Percentiles rank a stretch among this genome's conserved stretches.
These are phyloP conservation scores for Monosporozyma yasuniensis DNA, from an alignment of 805 yeast genomes.

Conservation along the genomic window DNA sequence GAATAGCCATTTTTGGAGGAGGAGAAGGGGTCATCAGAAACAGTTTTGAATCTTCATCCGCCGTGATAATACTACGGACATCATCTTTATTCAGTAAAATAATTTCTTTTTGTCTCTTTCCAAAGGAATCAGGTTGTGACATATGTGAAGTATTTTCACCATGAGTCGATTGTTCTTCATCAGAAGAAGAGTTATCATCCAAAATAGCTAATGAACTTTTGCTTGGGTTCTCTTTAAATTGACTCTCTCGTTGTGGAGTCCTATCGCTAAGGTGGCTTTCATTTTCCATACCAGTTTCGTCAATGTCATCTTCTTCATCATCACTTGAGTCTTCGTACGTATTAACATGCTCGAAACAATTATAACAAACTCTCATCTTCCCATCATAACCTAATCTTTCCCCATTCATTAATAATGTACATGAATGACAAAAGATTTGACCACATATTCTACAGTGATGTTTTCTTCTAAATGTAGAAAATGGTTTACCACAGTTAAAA, in stretches of 20 bases:
- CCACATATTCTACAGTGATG: conserved; percentile 97
- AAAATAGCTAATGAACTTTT: neutral
- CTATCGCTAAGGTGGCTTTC: neutral
- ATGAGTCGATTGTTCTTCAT: neutral
- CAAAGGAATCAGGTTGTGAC: neutral
- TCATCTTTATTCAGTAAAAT: conserved; percentile 27
- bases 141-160: conserved; percentile 1
- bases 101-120: conserved; percentile 12
- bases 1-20: conserved; percentile 70
- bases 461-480: conserved; percentile 78
- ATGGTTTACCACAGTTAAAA: conserved; percentile 68
- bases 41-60: conserved; percentile 29
- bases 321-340: conserved; percentile 70
- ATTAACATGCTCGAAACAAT: conserved; percentile 55
- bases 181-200: neutral
- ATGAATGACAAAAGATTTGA: conserved; percentile 79
- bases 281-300: neutral
- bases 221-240: neutral
- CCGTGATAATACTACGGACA: conserved; percentile 28
- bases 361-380: conserved; percentile 65
- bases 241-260: neutral
- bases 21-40: conserved; percentile 39
- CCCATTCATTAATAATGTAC: conserved; percentile 68
- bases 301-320: conserved; percentile 36
- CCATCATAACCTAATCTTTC: conserved; percentile 55